These are phyloP conservation scores for Phytophthora hybrid DNA, from an alignment of 352 stramenopile genomes.

Conservation along the genomic window DNA sequence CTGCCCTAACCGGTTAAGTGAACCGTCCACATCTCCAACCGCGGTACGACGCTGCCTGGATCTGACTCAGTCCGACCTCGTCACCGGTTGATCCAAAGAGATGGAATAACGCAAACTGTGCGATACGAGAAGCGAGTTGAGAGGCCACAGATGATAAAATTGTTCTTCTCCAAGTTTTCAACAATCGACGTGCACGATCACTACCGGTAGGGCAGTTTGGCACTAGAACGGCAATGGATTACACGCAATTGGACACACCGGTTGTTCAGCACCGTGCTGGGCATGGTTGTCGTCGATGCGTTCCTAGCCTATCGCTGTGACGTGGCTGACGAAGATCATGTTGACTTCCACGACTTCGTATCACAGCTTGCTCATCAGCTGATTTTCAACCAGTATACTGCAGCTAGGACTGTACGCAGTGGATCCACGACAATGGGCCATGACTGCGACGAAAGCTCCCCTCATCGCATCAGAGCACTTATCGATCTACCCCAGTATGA, in stretches of 20 bases:
- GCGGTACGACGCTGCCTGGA: not conserved
- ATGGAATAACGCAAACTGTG: not conserved
- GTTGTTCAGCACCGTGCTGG: not conserved
- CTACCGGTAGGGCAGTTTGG: not conserved
- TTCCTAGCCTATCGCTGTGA: not conserved
- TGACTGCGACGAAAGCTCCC: not conserved
- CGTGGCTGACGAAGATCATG: not conserved
- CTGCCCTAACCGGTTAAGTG: too few species aligned
- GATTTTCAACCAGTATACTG: not conserved
- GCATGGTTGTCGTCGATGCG: not conserved
- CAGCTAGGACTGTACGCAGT: not conserved
- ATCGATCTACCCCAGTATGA: not conserved
- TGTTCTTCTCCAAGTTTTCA: not conserved
- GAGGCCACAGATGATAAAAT: not conserved
- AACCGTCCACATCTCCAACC: not conserved
- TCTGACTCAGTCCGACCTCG: not conserved
- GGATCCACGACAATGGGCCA: not conserved
- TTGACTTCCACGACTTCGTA: not conserved
- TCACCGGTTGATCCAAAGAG: not conserved
- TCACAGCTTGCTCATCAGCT: not conserved
- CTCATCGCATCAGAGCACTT: not conserved
- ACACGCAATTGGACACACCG: not conserved
- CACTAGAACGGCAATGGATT: not conserved
- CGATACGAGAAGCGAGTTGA: not conserved
- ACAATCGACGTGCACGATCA: not conserved